Evolutionary conservation across 768 basidiomycete species (phyloP).

Genomic region (Boletus reticulatus): DNA sequence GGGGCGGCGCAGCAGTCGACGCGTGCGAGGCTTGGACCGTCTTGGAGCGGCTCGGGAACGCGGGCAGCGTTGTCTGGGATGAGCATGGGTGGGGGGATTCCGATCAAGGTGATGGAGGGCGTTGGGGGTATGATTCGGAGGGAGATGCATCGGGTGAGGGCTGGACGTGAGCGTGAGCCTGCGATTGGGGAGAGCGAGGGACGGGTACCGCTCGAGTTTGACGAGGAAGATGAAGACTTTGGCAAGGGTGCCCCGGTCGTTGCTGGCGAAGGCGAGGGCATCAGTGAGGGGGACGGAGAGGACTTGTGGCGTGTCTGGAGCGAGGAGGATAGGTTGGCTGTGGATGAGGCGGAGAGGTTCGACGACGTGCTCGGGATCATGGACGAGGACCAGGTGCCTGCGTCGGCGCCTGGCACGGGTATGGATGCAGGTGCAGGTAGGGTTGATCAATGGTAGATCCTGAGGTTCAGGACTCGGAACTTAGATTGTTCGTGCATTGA

Average conservation of each 20-base stretch:
- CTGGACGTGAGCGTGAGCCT: slow-evolving; percentile 1
- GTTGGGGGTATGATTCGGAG: slow-evolving; percentile 53
- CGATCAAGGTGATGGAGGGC: slow-evolving; percentile 63
- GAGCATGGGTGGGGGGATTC: slow-evolving; percentile 28
- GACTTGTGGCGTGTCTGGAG: too few relatives aligned
- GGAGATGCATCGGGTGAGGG: slow-evolving; percentile 39
- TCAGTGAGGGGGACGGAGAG: slow-evolving; percentile 3
- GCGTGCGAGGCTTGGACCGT: background rate
- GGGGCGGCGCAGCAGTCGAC: slow-evolving; percentile 38
- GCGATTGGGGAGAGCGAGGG: background rate
- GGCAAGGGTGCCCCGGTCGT: slow-evolving; percentile 12
- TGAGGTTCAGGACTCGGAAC: too few relatives aligned
- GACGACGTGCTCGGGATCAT: slow-evolving; percentile 34
- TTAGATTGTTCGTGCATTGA: too few relatives aligned
- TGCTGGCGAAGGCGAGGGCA: background rate
- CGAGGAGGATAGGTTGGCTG: slow-evolving; percentile 29
- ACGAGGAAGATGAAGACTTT: slow-evolving; percentile 70
- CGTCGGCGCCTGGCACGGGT: background rate
- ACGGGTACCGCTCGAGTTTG: slow-evolving; percentile 51
- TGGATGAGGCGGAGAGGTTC: slow-evolving; percentile 33
- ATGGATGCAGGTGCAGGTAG: background rate
- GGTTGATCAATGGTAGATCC: too few relatives aligned
- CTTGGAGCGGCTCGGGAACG: slow-evolving; percentile 16
- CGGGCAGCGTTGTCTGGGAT: slow-evolving; percentile 18
- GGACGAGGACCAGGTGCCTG: slow-evolving; percentile 32